phyloP scores from a whole-genome alignment of 768 basidiomycete species.

The Boletus rubropictus region DNA sequence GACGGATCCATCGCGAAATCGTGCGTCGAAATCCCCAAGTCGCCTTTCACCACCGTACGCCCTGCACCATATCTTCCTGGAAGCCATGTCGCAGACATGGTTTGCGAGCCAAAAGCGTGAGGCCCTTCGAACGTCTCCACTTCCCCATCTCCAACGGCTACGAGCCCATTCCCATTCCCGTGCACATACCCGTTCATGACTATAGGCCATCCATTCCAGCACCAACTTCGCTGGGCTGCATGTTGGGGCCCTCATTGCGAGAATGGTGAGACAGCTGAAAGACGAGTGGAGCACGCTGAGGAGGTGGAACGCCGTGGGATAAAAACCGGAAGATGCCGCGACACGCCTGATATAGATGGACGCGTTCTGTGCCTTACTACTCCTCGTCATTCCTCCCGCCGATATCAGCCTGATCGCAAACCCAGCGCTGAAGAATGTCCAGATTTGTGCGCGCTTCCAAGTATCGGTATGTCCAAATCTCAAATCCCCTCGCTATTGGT shows the following conservation, averaged over 20 bases:
- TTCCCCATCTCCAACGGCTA: neutral
- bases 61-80: conserved; percentile 8
- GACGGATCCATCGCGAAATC: conserved; percentile 66
- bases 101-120: conserved; percentile 20
- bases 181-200: neutral
- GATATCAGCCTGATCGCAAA: neutral
- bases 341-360: too few relatives aligned
- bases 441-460: conserved; percentile 83
- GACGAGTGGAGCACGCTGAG: too few relatives aligned
- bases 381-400: neutral
- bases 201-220: neutral
- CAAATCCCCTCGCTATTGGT: conserved; percentile 1
- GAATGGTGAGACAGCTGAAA: too few relatives aligned
- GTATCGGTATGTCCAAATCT: conserved; percentile 56
- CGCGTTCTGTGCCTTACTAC: too few relatives aligned
- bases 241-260: too few relatives aligned
- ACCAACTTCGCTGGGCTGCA: too few relatives aligned
- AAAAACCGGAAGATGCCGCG: too few relatives aligned
- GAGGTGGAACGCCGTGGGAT: too few relatives aligned
- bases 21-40: conserved; percentile 38
- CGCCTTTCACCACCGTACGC: conserved; percentile 22
- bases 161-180: neutral
- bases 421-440: conserved; percentile 49
- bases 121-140: neutral
- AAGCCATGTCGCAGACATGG: conserved; percentile 18